Base-by-base conservation (phyloP, 441 rosid species). In the Breynia disticha region DNA sequence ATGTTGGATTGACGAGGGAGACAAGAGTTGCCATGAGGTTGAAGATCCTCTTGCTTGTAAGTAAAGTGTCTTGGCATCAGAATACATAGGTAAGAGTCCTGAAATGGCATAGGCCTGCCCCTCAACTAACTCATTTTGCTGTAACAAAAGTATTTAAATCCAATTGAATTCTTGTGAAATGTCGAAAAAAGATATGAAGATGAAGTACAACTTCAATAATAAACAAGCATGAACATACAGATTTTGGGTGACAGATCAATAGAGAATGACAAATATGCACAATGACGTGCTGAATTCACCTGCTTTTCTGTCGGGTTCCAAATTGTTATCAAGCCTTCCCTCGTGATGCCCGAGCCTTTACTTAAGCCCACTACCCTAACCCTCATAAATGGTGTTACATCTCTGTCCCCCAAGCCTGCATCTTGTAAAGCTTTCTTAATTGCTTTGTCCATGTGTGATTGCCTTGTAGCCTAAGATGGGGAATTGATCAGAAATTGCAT, bases 231-330 rank as follows among this genome's bases (percentile, higher is more conserved):
- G 35, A 28, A 28, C 35, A 3, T 4, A 28, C 35, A 28, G 35
- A 28, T 9, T 28, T 28, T 28, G 7, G 35, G 35, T n/a, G 35
- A 9, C 8, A 28, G 3, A 28, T 24, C 3, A 7, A 24, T 28
- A 28, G 35, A 28, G 8, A 4, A 28, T n/a, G 19, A 35, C 41
- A 17, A 20, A 44, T 20, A 60, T 50, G 51, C 43, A 66, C 53
- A 54, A 51, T 60, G n/a, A 41, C 35, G 4, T 41, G n/a, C 44
- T 54, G 55, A 49, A 64, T 50, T 62, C 55, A 86, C 99, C 93
- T 84, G 97, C 72, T 72, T 75, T 69, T 89, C 96, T 14, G 93
- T 80, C 11, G 99, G 99, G 67, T 78, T 78, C 99, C 99, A 93
- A 69, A 89, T 83, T 50, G 97, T 84, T 75, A 89, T 71, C 45